These are phyloP conservation scores for Pythium utonaiense DNA, from an alignment of 352 stramenopile genomes.

Conservation along the genomic window DNA sequence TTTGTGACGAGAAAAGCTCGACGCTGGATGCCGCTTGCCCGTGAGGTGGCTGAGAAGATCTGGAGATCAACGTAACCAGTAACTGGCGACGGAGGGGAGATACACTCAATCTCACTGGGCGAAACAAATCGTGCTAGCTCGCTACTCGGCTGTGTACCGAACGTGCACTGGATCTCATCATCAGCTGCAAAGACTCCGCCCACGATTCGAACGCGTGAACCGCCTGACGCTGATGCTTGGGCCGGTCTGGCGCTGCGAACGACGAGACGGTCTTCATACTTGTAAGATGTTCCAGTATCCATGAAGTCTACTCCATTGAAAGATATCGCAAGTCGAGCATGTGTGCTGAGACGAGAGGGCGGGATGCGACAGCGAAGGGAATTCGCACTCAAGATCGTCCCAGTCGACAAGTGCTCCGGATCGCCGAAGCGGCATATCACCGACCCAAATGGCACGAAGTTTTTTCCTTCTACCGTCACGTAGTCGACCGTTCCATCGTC, in stretches of 20 bases:
- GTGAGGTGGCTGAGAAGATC: conserved; percentile 6
- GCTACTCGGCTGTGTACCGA: conserved; percentile 26
- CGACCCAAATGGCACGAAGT: conserved; percentile 42
- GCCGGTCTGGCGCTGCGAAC: conserved; percentile 37
- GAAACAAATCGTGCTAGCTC: conserved; percentile 38
- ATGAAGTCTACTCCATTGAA: conserved; percentile 71
- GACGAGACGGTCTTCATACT: conserved; percentile 33
- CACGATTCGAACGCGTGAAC: conserved; percentile 54
- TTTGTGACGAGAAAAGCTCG: conserved; percentile 50
- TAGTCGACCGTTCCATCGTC: not conserved
- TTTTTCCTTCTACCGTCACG: conserved; percentile 25
- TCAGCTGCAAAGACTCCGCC: conserved; percentile 43
- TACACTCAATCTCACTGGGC: conserved; percentile 36
- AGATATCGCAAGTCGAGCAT: conserved; percentile 37
- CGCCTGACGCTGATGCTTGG: conserved; percentile 50
- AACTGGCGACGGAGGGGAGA: conserved; percentile 22
- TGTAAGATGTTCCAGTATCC: conserved; percentile 23
- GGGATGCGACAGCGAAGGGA: conserved; percentile 45
- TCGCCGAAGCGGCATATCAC: conserved; percentile 19
- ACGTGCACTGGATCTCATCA: conserved; percentile 48
- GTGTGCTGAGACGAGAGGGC: conserved; percentile 14
- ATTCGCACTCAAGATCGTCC: conserved; percentile 33
- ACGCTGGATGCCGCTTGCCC: conserved; percentile 23
- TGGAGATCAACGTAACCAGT: conserved; percentile 25
- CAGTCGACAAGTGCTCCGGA: conserved; percentile 15